These are phyloP conservation scores for Rubroshorea leprosula DNA, from an alignment of 345 rosid species.

Conservation along the genomic window DNA sequence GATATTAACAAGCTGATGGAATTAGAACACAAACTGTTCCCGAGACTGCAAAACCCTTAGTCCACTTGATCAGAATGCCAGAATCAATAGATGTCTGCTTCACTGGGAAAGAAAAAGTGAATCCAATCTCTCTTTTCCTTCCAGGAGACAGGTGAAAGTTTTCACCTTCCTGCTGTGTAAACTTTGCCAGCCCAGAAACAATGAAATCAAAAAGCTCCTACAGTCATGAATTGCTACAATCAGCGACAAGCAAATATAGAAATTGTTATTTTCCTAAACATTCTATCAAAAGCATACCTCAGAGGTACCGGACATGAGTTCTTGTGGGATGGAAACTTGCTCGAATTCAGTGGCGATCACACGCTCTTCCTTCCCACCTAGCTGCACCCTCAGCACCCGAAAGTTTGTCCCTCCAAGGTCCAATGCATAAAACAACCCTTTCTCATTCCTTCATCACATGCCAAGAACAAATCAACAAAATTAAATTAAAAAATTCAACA, in stretches of 20 bases:
- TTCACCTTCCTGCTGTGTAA: slow-evolving; percentile 46
- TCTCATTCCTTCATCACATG: slow-evolving; percentile 52
- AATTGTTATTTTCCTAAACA: slow-evolving; percentile 1
- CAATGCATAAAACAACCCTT: slow-evolving; percentile 80
- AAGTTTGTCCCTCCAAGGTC: slow-evolving; percentile 93
- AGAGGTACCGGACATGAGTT: slow-evolving; percentile 70
- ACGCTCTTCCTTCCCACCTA: slow-evolving; percentile 63
- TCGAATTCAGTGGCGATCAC: slow-evolving; percentile 62
- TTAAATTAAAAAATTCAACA: not conserved
- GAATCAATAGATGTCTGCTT: slow-evolving; percentile 70
- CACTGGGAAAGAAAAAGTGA: slow-evolving; percentile 89
- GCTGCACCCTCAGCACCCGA: slow-evolving; percentile 63
- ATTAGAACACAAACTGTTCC: slow-evolving; percentile 56
- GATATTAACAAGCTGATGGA: no score
- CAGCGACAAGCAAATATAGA: not conserved
- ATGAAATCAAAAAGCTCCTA: slow-evolving; percentile 81
- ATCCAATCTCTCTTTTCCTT: slow-evolving; percentile 71
- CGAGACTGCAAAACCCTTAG: slow-evolving; percentile 78
- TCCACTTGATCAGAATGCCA: slow-evolving; percentile 76
- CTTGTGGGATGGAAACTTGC: slow-evolving; percentile 61
- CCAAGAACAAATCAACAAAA: not conserved
- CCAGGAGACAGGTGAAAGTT: slow-evolving; percentile 46
- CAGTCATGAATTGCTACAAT: not conserved
- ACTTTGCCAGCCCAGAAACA: slow-evolving; percentile 51
- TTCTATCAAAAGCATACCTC: slow-evolving; percentile 32